Conservation (phyloP, 257 asterid genomes). For the Solanum virginianum region DNA sequence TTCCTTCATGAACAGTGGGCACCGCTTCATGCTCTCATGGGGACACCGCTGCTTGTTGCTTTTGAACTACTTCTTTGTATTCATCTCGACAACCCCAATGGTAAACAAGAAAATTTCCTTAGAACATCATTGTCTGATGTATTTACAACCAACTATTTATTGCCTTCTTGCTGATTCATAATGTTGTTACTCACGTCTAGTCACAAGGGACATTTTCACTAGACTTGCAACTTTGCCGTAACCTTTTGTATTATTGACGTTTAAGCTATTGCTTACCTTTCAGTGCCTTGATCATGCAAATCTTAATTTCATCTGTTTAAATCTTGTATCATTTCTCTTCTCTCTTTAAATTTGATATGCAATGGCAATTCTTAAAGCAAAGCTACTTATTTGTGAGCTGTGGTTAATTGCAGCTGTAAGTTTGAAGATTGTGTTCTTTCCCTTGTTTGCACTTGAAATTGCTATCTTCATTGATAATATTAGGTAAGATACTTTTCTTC, state of each 20-base stretch:
- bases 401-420: constrained; percentile 57
- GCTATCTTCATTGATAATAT: constrained; percentile 84
- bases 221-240: background rate
- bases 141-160: background rate
- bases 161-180: background rate
- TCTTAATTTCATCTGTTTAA: background rate
- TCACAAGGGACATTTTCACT: background rate
- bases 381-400: background rate
- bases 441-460: constrained; percentile 69
- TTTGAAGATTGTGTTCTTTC: constrained; percentile 89
- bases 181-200: background rate
- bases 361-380: background rate
- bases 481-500: constrained; percentile 35
- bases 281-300: background rate
- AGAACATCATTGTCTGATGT: background rate
- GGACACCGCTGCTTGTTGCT: constrained; percentile 81
- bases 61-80: constrained; percentile 89
- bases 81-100: constrained; percentile 54
- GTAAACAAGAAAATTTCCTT: constrained; percentile 26
- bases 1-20: constrained; percentile 73
- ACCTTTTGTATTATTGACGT: background rate
- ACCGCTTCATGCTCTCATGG: constrained; percentile 81
- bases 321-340: background rate
- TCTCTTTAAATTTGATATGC: background rate
- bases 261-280: background rate